These are phyloP conservation scores for Paecilomyces niveus DNA, from an alignment of 2,329 filamentous ascomycete species.

Conservation along the genomic window DNA sequence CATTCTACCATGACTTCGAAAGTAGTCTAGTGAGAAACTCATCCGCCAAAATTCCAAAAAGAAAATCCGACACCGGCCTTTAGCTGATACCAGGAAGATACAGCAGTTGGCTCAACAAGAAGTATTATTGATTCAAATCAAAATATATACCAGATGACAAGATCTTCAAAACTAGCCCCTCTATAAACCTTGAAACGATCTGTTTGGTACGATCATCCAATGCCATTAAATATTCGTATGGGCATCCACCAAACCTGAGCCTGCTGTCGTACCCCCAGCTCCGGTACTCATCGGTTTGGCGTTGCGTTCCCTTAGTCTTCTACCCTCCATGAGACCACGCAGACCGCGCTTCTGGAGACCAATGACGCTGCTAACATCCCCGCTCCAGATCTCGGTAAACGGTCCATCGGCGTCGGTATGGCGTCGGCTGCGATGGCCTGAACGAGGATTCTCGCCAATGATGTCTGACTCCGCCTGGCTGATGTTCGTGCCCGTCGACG, in stretches of 20 bases:
- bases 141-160: background rate
- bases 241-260: background rate
- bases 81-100: background rate
- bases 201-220: background rate
- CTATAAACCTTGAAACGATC: background rate
- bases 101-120: background rate
- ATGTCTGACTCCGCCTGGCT: slow-evolving; percentile 30
- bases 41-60: too few species aligned
- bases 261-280: background rate
- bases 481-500: slow-evolving; percentile 30
- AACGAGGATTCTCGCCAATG: slow-evolving; percentile 26
- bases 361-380: slow-evolving; percentile 74
- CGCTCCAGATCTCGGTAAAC: slow-evolving; percentile 62
- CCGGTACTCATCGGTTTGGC: slow-evolving; percentile 17
- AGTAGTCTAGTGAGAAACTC: too few species aligned
- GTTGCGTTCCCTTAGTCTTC: slow-evolving; percentile 70
- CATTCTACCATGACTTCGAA: too few species aligned
- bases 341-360: slow-evolving; percentile 90
- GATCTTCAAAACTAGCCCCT: background rate
- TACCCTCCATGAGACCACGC: slow-evolving; percentile 87
- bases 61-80: too few species aligned
- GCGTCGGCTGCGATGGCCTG: slow-evolving; percentile 32
- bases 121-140: background rate
- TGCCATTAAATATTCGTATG: background rate
- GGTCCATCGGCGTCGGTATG: slow-evolving; percentile 32